Conservation (phyloP, 768 basidiomycete genomes). For the Macrocybe gigantea region DNA sequence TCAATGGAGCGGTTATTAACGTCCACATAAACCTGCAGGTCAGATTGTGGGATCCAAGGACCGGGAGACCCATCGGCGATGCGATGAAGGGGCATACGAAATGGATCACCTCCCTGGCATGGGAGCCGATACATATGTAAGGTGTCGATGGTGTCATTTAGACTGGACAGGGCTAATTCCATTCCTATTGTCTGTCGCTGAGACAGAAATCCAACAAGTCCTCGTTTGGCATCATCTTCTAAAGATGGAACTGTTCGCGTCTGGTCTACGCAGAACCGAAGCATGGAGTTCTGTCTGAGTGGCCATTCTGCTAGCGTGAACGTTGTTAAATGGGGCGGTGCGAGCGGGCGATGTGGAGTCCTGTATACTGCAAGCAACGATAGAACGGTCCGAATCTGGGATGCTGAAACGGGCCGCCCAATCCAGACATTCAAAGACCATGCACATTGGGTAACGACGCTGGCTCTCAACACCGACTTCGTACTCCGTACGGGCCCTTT, state of each 20-base stretch:
- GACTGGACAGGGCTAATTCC: background rate
- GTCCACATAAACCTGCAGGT: conserved; percentile 32
- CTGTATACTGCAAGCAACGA: conserved; percentile 96
- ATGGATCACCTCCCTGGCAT: conserved; percentile 92
- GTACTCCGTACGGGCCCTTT: conserved; percentile 92
- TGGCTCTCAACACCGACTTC: conserved; percentile 93
- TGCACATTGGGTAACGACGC: conserved; percentile 98
- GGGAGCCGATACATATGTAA: conserved; percentile 94
- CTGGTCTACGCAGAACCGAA: conserved; percentile 74
- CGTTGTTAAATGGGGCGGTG: conserved; percentile 94
- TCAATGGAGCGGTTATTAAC: conserved; percentile 1
- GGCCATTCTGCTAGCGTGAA: conserved; percentile 95
- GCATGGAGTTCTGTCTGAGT: conserved; percentile 78
- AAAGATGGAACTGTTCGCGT: conserved; percentile 96
- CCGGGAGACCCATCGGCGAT: conserved; percentile 83
- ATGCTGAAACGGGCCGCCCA: conserved; percentile 72
- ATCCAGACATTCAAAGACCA: conserved; percentile 89
- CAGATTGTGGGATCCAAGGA: conserved; percentile 90
- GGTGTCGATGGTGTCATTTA: conserved; percentile 15
- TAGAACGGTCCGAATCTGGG: conserved; percentile 92
- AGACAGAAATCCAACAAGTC: conserved; percentile 66
- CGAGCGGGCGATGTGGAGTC: conserved; percentile 60
- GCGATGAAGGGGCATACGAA: conserved; percentile 91
- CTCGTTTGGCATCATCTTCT: conserved; percentile 89
- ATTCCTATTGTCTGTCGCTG: conserved; percentile 1